Percentiles rank a stretch among this genome's conserved stretches.
Evolutionary conservation across 768 basidiomycete genomes (phyloP).

Genomic region (Lyophyllum shimeji): DNA sequence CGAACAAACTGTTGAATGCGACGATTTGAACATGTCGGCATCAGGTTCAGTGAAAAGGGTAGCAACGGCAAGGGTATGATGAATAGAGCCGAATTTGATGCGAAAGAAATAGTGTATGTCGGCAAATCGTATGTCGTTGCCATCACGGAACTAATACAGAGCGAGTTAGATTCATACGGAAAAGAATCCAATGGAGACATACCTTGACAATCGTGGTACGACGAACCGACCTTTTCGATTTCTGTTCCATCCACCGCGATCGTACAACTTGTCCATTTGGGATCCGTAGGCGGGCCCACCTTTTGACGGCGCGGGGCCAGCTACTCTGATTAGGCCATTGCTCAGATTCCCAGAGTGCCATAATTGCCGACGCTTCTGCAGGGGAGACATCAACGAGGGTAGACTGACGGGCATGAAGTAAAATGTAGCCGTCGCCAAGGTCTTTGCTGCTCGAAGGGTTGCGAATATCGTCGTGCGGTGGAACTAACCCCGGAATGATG

Average conservation of each 20-base stretch:
- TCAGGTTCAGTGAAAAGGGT: slow-evolving; percentile 5
- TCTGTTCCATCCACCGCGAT: slow-evolving; percentile 19
- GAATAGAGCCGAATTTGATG: background rate
- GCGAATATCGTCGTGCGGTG: background rate
- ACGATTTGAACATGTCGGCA: background rate
- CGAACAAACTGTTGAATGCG: background rate
- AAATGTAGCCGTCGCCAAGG: slow-evolving; percentile 17
- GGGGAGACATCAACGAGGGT: slow-evolving; percentile 14
- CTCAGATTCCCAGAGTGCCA: background rate
- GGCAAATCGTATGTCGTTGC: background rate
- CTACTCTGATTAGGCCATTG: slow-evolving; percentile 13
- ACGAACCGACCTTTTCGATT: background rate
- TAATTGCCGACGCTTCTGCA: slow-evolving; percentile 8
- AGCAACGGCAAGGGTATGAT: slow-evolving; percentile 5
- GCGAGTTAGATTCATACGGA: background rate
- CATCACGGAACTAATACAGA: background rate
- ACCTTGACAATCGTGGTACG: background rate
- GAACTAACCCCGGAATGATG: slow-evolving; percentile 17
- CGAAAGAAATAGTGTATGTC: slow-evolving; percentile 3
- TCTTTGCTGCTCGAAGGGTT: background rate
- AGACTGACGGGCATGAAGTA: slow-evolving; percentile 8
- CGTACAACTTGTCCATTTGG: slow-evolving; percentile 24
- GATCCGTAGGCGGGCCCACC: slow-evolving; percentile 22
- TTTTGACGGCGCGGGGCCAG: slow-evolving; percentile 8
- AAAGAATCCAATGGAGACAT: background rate